These are phyloP conservation scores for Colletotrichum shisoi DNA, from an alignment of 2,329 filamentous ascomycete species.

Conservation along the genomic window DNA sequence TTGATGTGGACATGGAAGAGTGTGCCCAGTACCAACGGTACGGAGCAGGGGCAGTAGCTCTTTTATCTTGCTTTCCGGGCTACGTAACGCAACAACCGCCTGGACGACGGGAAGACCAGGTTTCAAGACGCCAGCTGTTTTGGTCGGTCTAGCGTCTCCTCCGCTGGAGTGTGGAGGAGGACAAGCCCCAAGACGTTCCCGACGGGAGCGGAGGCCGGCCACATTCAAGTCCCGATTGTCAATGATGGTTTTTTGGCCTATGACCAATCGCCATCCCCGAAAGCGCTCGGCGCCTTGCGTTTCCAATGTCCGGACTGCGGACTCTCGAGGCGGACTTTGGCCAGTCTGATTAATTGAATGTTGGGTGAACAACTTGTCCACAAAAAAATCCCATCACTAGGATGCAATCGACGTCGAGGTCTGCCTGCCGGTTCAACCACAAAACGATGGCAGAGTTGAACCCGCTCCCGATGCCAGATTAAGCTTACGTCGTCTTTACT, in stretches of 20 bases:
- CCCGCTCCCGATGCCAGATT: background rate
- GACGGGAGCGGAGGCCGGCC: slow-evolving; percentile 7
- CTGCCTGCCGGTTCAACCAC: background rate
- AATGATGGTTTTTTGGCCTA: background rate
- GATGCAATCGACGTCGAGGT: background rate
- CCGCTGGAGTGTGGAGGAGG: slow-evolving; percentile 1
- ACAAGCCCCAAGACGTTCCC: background rate
- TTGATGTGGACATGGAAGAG: background rate
- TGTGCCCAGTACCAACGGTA: background rate
- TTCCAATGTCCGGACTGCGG: slow-evolving; percentile 1
- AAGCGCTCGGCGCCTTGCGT: background rate
- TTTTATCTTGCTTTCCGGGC: slow-evolving; percentile 1
- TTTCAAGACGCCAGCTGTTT: slow-evolving; percentile 28
- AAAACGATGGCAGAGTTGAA: background rate
- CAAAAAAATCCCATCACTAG: background rate
- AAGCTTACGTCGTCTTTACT: background rate
- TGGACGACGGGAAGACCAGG: background rate
- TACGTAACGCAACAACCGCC: background rate
- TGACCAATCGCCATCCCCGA: slow-evolving; percentile 9
- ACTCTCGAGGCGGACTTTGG: slow-evolving; percentile 7
- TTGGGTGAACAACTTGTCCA: no score
- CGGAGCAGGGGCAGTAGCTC: background rate
- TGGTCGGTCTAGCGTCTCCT: slow-evolving; percentile 12
- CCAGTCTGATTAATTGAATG: background rate
- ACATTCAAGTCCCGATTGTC: slow-evolving; percentile 14